A percentile compares a stretch with the other conserved stretches of the same genome.
These are phyloP conservation scores for Psidium guajava DNA, from an alignment of 345 rosid genomes.

Conservation along the genomic window DNA sequence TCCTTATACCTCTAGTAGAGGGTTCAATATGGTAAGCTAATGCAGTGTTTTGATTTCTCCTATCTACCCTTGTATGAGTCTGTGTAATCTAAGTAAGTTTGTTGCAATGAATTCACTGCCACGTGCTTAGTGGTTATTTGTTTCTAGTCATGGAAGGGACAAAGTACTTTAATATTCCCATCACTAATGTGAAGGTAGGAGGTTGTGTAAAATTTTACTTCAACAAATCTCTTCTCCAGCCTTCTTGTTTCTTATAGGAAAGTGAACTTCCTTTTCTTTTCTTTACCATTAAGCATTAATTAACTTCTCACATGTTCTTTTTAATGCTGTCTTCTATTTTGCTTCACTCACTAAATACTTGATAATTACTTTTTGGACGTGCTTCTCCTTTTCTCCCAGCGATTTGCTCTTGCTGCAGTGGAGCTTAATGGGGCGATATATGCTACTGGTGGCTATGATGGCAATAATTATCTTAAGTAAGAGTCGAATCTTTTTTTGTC, in stretches of 20 bases:
- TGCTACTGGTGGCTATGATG: constrained; percentile 70
- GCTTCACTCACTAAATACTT: neutral
- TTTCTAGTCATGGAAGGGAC: neutral
- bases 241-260: neutral
- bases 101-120: neutral
- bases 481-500: constrained; percentile 5
- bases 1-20: too few relatives aligned
- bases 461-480: constrained; percentile 44
- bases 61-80: neutral
- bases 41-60: neutral
- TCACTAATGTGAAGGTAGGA: neutral
- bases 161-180: neutral
- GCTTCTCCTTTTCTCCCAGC: constrained; percentile 22
- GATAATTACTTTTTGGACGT: too few relatives aligned
- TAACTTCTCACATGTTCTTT: neutral
- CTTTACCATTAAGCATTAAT: neutral
- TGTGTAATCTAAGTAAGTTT: neutral
- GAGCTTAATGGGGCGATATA: constrained; percentile 53
- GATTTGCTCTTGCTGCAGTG: constrained; percentile 63
- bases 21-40: neutral
- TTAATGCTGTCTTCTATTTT: neutral
- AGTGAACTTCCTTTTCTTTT: neutral
- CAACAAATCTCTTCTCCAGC: neutral
- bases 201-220: neutral
- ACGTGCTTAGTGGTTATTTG: neutral